A percentile compares a stretch with the other conserved stretches of the same genome.
phyloP scores from a whole-genome alignment of 345 rosid genomes.

The Physaria fendleri region DNA sequence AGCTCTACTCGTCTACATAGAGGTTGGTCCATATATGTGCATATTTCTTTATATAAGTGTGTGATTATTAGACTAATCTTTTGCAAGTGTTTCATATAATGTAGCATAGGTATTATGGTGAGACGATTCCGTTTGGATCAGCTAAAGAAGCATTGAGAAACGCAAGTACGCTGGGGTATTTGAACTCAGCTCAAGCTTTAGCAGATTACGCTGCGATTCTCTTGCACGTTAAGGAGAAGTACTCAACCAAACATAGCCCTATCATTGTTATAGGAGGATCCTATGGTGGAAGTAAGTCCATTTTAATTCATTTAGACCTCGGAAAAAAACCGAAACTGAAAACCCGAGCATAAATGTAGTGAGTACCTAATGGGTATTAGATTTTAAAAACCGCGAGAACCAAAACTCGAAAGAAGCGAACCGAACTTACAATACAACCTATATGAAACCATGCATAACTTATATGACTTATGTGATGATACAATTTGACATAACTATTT shows the following conservation, averaged over 20 bases:
- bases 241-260: conserved; percentile 38
- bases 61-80: too few relatives aligned
- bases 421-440: too few relatives aligned
- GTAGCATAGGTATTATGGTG: conserved; percentile 55
- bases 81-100: too few relatives aligned
- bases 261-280: conserved; percentile 68
- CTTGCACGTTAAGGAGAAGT: conserved; percentile 35
- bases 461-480: neutral
- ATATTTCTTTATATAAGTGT: too few relatives aligned
- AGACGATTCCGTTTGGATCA: conserved; percentile 46
- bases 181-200: conserved; percentile 51
- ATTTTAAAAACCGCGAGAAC: too few relatives aligned
- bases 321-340: too few relatives aligned
- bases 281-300: conserved; percentile 65
- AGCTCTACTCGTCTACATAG: too few relatives aligned
- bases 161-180: conserved; percentile 43
- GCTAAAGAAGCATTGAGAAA: conserved; percentile 39
- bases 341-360: too few relatives aligned
- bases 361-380: too few relatives aligned
- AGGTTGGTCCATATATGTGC: too few relatives aligned
- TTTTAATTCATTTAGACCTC: neutral
- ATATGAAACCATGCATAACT: neutral
- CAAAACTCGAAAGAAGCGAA: too few relatives aligned
- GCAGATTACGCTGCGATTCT: conserved; percentile 58
- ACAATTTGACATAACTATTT: too few relatives aligned